These are phyloP conservation scores for Hortaea sp. DNA, from an alignment of 2,329 filamentous ascomycete genomes.

Conservation along the genomic window DNA sequence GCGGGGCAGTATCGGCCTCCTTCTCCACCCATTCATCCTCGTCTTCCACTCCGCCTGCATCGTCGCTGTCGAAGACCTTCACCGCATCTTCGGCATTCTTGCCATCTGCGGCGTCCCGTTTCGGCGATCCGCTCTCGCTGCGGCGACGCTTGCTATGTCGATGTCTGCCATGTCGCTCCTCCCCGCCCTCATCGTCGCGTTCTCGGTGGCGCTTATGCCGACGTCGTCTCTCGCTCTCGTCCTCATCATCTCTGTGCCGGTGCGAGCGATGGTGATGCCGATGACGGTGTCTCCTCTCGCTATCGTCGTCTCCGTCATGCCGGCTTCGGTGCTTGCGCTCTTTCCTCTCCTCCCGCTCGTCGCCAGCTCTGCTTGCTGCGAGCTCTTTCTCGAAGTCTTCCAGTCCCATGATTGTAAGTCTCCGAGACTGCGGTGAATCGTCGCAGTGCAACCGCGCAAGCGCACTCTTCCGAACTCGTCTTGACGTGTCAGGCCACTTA, in stretches of 20 bases:
- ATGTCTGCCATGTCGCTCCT: constrained; percentile 19
- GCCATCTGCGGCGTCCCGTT: constrained; percentile 13
- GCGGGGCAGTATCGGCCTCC: constrained; percentile 30
- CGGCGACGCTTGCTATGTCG: constrained; percentile 16
- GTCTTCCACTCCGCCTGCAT: constrained; percentile 35
- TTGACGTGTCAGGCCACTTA: no score
- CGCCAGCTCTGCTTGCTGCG: constrained; percentile 52
- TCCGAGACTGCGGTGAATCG: neutral
- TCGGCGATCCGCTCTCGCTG: constrained; percentile 23
- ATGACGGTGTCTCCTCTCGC: constrained; percentile 28
- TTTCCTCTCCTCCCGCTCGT: constrained; percentile 2
- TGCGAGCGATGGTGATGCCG: constrained; percentile 33
- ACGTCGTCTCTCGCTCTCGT: constrained; percentile 32
- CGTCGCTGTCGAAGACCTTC: constrained; percentile 28
- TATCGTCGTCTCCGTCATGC: constrained; percentile 18
- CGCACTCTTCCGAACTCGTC: no score
- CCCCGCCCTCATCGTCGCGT: constrained; percentile 34
- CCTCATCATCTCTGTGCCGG: constrained; percentile 33
- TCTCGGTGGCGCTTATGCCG: constrained; percentile 39
- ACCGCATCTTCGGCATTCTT: constrained; percentile 13
- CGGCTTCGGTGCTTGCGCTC: constrained; percentile 3
- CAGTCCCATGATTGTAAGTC: constrained; percentile 40
- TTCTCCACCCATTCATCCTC: constrained; percentile 34
- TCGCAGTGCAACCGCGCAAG: no score
- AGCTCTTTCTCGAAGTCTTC: constrained; percentile 72